Base-by-base conservation (phyloP, 1,284 basidiomycete species). In the Dichomitus squalens region DNA sequence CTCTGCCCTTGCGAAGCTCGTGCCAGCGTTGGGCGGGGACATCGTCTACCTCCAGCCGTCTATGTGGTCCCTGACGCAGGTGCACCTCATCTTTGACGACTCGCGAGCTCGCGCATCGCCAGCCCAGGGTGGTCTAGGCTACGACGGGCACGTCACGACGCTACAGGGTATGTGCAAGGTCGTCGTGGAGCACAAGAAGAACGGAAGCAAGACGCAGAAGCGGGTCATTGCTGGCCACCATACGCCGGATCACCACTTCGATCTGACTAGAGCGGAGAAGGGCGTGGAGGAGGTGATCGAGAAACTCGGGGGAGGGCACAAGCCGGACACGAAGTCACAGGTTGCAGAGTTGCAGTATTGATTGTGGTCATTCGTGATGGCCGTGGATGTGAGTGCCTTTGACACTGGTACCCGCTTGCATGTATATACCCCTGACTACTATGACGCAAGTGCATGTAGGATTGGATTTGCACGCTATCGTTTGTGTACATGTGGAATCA, bases 1-100 rank as follows among this genome's bases (percentile, higher is more conserved):
- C 43, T 73, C 72, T 41, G 71, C 53, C 64, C 68, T 82, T 31
- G 68, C 69, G 16, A 66, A 66, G 44, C 53, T 79, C 36, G 62
- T 90, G 35, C 86, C 86, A 1, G 61, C 74, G 1, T 62, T 88
- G 25, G 68, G 68, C 18, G 80, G 82, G 35, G 85, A 86, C 57
- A 64, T 87, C 11, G 66, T 87, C 40, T 86, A 84, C 66, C 74
- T 92, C 23, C 90, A 91, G 65, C 88, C 89, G 1, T 76, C 88
- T 1, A 73, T 88, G 36, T 90, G 86, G 68, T 75, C 78, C 9
- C 75, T 92, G n/a, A 80, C 79, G 5, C 75, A 75, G 47, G 75
- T 87, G 7, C 89, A 91, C 64, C 72, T 90, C 47, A 76, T 89
- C 41, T 88, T 89, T 64, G 86, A 90, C 61, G 87, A 90, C 67